Evolutionary conservation across 2,329 filamentous ascomycete genomes (phyloP).

Genomic region (Talaromyces sp.): DNA sequence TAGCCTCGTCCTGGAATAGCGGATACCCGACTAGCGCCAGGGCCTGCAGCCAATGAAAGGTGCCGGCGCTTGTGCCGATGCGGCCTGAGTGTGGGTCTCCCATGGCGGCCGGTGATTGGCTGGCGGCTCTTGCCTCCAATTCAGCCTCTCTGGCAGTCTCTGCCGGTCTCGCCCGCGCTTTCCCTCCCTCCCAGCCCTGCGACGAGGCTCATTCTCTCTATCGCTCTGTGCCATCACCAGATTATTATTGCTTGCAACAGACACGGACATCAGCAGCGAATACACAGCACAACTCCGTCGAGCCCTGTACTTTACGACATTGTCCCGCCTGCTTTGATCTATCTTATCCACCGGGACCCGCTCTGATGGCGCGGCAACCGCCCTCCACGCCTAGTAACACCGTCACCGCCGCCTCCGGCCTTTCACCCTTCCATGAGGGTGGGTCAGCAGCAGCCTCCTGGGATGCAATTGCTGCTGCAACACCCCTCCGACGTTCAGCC

Average conservation of each 20-base stretch:
- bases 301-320: not conserved
- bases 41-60: not conserved
- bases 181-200: conserved; percentile 39
- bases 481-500: conserved; percentile 22
- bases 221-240: not conserved
- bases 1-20: conserved; percentile 38
- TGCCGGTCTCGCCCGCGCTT: not conserved
- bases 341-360: conserved; percentile 8
- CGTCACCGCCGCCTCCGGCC: conserved; percentile 14
- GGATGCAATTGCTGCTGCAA: conserved; percentile 14
- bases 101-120: not conserved
- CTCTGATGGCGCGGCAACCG: conserved; percentile 27
- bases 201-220: not conserved
- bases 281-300: not conserved
- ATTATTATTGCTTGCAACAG: not conserved
- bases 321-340: not conserved
- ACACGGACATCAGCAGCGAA: not conserved
- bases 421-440: conserved; percentile 27
- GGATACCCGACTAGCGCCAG: conserved; percentile 38
- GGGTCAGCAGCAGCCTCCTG: conserved; percentile 20
- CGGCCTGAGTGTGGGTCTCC: not conserved
- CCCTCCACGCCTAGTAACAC: conserved; percentile 19
- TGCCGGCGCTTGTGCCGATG: not conserved
- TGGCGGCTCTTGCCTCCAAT: not conserved
- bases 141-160: not conserved